Evolutionary conservation across 768 basidiomycete species (phyloP).

Genomic region (Zangia roseola): DNA sequence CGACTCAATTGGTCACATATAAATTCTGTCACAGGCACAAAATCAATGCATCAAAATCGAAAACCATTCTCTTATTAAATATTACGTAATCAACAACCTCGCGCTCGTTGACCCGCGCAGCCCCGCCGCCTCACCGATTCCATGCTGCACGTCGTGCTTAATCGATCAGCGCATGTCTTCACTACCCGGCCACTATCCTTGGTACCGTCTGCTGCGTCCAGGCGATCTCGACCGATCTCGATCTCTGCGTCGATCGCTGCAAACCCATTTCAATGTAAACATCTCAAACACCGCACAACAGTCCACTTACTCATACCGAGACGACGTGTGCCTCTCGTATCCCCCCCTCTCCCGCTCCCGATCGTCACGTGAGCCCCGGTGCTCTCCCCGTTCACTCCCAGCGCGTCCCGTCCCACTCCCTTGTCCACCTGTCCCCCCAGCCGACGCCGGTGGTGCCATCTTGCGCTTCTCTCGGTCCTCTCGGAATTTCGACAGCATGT

Average conservation of each 20-base stretch:
- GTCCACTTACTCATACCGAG: conserved; percentile 69
- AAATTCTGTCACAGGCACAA: conserved; percentile 38
- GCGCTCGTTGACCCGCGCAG: no score
- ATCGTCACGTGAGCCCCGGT: conserved; percentile 60
- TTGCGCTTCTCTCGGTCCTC: conserved; percentile 86
- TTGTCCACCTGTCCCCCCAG: conserved; percentile 36
- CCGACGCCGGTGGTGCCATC: conserved; percentile 49
- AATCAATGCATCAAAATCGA: conserved; percentile 29
- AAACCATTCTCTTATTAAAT: conserved; percentile 26
- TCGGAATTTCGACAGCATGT: conserved; percentile 87
- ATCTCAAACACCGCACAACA: conserved; percentile 18
- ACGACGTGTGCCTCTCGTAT: conserved; percentile 65
- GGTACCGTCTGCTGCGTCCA: conserved; percentile 56
- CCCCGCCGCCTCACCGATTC: conserved; percentile 20
- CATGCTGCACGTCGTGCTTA: conserved; percentile 25
- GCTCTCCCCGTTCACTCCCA: conserved; percentile 47
- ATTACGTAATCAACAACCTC: conserved; percentile 17
- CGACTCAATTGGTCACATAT: conserved; percentile 26
- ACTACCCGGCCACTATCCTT: conserved; percentile 15
- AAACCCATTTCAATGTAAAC: conserved; percentile 14
- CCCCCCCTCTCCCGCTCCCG: conserved; percentile 69
- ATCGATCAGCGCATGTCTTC: conserved; percentile 9
- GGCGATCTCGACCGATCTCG: conserved; percentile 75
- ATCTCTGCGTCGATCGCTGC: conserved; percentile 68
- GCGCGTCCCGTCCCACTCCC: conserved; percentile 41